A percentile compares a stretch with the other conserved stretches of the same genome.
These are phyloP conservation scores for Aspergillus ochraceoroseus DNA, from an alignment of 2,329 filamentous ascomycete genomes.

Conservation along the genomic window DNA sequence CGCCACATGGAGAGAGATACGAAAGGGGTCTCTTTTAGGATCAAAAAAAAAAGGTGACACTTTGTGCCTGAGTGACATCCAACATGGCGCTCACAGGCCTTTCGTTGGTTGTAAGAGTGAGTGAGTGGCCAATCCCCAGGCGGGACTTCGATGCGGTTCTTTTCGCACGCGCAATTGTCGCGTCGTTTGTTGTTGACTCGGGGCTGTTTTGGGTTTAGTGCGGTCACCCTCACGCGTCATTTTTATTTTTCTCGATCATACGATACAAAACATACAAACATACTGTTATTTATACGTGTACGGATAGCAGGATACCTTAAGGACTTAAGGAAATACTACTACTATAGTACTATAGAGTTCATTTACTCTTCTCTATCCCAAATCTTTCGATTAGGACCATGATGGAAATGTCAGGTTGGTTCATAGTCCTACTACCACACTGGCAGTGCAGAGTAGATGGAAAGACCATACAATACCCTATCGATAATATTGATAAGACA, in stretches of 20 bases:
- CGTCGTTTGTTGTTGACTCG: conserved; percentile 33
- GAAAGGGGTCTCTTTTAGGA: conserved; percentile 1
- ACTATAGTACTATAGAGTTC: no score
- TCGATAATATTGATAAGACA: conserved; percentile 23
- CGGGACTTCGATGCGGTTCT: conserved; percentile 21
- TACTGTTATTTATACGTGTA: no score
- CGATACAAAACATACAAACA: conserved; percentile 1
- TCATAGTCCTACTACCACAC: no score
- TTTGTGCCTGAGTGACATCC: conserved; percentile 14
- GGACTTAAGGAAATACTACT: no score
- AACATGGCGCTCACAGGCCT: no score
- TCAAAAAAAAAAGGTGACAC: conserved; percentile 13
- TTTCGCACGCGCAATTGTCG: conserved; percentile 24
- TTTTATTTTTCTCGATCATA: conserved; percentile 17
- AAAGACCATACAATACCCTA: conserved; percentile 7
- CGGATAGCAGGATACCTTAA: background rate
- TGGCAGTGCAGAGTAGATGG: no score
- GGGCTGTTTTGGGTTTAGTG: conserved; percentile 24
- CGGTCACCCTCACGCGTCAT: conserved; percentile 27
- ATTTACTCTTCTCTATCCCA: no score
- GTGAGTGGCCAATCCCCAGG: conserved; percentile 18
- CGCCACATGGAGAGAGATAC: conserved; percentile 5
- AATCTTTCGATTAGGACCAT: no score
- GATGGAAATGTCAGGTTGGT: no score
- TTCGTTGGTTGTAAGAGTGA: no score